phyloP scores from a whole-genome alignment of 1,139 yeast species.

The Wickerhamomyces sp. region DNA sequence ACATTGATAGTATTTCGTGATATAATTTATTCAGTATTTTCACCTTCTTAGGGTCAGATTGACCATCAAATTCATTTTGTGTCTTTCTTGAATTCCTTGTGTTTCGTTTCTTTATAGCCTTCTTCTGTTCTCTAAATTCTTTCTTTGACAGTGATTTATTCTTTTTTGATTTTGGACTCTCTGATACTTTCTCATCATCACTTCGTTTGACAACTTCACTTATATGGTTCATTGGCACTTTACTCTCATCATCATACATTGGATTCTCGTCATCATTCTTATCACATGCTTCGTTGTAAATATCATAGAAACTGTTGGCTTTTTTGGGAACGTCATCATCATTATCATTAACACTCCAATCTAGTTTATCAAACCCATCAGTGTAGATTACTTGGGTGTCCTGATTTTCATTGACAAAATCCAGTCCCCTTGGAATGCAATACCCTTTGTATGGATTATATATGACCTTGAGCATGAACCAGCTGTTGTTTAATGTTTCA shows the following conservation, averaged over 20 bases:
- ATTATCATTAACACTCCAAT: conserved; percentile 19
- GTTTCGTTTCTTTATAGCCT: conserved; percentile 1
- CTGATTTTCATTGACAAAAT: neutral
- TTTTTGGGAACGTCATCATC: conserved; percentile 2
- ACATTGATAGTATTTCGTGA: conserved; percentile 9
- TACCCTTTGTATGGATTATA: conserved; percentile 22
- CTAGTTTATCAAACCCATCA: conserved; percentile 30
- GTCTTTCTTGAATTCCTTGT: conserved; percentile 5
- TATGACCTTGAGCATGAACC: conserved; percentile 13
- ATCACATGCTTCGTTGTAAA: neutral
- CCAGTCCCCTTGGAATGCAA: conserved; percentile 11
- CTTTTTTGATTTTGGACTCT: conserved; percentile 4
- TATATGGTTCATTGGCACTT: conserved; percentile 13
- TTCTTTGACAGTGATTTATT: neutral
- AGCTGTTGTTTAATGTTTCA: neutral
- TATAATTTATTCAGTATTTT: conserved; percentile 12
- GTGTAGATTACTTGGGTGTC: conserved; percentile 16
- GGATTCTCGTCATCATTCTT: neutral
- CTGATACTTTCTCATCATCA: conserved; percentile 1
- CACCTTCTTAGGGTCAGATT: conserved; percentile 18
- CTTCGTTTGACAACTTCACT: neutral
- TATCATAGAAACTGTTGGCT: conserved; percentile 2
- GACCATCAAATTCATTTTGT: conserved; percentile 14
- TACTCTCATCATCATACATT: conserved; percentile 16
- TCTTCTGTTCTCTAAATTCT: conserved; percentile 3